Evolutionary conservation across 768 basidiomycete species (phyloP).

Genomic region (Crassisporium funariophilum): DNA sequence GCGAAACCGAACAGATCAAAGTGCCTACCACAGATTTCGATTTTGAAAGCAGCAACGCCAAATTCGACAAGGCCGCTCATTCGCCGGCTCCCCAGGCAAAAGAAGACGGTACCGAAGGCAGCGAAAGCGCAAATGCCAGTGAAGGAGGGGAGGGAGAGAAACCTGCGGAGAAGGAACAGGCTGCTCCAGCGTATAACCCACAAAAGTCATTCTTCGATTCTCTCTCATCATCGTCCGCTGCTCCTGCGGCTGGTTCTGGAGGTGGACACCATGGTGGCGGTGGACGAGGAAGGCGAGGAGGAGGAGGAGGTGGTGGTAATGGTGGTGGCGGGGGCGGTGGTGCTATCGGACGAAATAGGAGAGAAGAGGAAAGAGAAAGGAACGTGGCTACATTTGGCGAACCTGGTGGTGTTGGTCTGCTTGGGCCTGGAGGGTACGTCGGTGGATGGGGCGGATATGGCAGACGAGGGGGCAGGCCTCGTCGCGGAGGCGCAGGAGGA

Average conservation of each 20-base stretch:
- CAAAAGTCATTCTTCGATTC: conserved; percentile 83
- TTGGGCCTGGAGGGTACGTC: conserved; percentile 81
- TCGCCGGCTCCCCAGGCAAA: conserved; percentile 31
- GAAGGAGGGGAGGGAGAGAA: conserved; percentile 15
- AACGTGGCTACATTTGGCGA: conserved; percentile 90
- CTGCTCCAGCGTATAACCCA: conserved; percentile 66
- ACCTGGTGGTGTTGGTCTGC: conserved; percentile 73
- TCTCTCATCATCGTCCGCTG: conserved; percentile 42
- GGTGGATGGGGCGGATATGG: conserved; percentile 77
- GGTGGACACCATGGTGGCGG: conserved; percentile 26
- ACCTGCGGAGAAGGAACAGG: conserved; percentile 35
- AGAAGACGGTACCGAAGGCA: conserved; percentile 25
- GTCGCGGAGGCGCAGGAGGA: conserved; percentile 35
- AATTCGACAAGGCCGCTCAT: conserved; percentile 77
- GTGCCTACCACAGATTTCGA: conserved; percentile 83
- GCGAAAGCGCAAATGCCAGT: conserved; percentile 29
- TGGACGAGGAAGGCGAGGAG: conserved; percentile 44
- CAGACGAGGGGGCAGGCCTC: conserved; percentile 40
- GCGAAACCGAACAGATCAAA: conserved; percentile 47
- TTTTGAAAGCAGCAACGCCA: conserved; percentile 75
- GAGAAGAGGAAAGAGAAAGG: conserved; percentile 83
- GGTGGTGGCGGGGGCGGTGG: no score
- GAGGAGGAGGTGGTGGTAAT: no score
- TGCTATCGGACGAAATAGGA: conserved; percentile 60
- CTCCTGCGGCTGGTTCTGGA: conserved; percentile 43